phyloP scores from a whole-genome alignment of 768 basidiomycete species.

The Albatrellus ellisii region DNA sequence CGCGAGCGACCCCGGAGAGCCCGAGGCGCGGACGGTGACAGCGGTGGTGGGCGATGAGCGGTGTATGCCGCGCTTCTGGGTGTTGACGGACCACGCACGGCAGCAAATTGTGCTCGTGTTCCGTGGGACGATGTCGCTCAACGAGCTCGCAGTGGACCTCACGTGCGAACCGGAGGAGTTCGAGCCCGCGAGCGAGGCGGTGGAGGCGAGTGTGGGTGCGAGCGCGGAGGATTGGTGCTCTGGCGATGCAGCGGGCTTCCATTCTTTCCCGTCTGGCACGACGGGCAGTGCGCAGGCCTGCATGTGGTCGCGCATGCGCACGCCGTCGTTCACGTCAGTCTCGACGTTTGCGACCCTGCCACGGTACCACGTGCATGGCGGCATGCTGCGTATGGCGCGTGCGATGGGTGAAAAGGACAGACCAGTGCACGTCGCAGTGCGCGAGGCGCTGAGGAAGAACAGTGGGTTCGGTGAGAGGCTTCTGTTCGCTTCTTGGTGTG shows the following conservation, averaged over 20 bases:
- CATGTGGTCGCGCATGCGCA: conserved; percentile 1
- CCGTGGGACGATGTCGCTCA: conserved; percentile 66
- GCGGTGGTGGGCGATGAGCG: conserved; percentile 55
- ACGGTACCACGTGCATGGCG: conserved; percentile 59
- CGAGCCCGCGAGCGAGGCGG: conserved; percentile 19
- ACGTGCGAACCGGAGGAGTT: conserved; percentile 69
- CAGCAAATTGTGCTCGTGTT: conserved; percentile 61
- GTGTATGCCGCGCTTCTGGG: conserved; percentile 77
- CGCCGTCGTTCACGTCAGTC: conserved; percentile 10
- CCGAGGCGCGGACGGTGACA: conserved; percentile 7
- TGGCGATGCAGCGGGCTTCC: neutral
- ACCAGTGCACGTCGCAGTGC: conserved; percentile 66
- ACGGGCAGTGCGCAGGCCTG: neutral
- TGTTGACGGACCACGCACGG: conserved; percentile 68
- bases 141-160: conserved; percentile 77
- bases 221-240: neutral
- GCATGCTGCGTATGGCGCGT: conserved; percentile 68
- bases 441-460: conserved; percentile 54
- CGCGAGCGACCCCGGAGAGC: conserved; percentile 17
- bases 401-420: conserved; percentile 68
- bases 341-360: conserved; percentile 15
- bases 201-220: neutral
- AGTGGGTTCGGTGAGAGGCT: conserved; percentile 50
- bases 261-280: neutral
- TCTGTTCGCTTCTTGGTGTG: neutral